A percentile compares a stretch with the other conserved stretches of the same genome.
Evolutionary conservation across 2,329 filamentous ascomycete genomes (phyloP).

Genomic region (Cladosporium halotolerans): DNA sequence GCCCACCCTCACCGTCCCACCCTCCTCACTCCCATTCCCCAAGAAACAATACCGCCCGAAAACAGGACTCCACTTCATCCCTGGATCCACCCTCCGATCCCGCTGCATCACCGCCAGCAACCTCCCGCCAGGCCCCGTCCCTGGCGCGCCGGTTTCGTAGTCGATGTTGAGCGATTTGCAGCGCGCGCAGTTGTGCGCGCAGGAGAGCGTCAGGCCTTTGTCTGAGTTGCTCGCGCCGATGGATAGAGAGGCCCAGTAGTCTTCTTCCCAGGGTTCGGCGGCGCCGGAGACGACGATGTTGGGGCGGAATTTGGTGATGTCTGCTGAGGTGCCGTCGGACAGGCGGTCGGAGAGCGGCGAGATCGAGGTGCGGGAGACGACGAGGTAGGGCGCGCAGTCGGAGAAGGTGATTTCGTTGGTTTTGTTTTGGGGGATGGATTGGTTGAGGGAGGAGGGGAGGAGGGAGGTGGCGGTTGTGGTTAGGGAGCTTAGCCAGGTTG

Average conservation of each 20-base stretch:
- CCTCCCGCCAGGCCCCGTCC: constrained; percentile 31
- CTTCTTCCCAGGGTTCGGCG: constrained; percentile 38
- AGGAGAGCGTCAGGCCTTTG: constrained; percentile 25
- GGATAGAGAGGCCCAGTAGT: constrained; percentile 37
- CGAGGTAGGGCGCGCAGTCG: constrained; percentile 68
- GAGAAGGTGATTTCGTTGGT: constrained; percentile 55
- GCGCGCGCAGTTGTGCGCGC: constrained; percentile 41
- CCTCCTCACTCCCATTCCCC: constrained; percentile 21
- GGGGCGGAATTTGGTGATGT: constrained; percentile 43
- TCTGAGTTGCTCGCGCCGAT: constrained; percentile 16
- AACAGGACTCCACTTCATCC: constrained; percentile 41
- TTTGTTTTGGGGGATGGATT: constrained; percentile 2
- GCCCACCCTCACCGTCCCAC: constrained; percentile 33
- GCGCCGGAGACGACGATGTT: constrained; percentile 42
- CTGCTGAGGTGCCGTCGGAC: constrained; percentile 32
- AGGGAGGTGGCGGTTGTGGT: constrained; percentile 19
- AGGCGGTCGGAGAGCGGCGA: constrained; percentile 51
- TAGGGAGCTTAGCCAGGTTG: constrained; percentile 30
- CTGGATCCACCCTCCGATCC: constrained; percentile 40
- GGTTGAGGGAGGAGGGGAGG: constrained; percentile 14
- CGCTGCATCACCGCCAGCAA: constrained; percentile 41
- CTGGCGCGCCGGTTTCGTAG: constrained; percentile 38
- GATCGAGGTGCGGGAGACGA: constrained; percentile 66
- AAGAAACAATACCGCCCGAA: constrained; percentile 45
- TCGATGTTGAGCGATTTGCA: constrained; percentile 45